phyloP scores from a whole-genome alignment of 208 protist genomes.

The Acanthamoeba lenticulata region DNA sequence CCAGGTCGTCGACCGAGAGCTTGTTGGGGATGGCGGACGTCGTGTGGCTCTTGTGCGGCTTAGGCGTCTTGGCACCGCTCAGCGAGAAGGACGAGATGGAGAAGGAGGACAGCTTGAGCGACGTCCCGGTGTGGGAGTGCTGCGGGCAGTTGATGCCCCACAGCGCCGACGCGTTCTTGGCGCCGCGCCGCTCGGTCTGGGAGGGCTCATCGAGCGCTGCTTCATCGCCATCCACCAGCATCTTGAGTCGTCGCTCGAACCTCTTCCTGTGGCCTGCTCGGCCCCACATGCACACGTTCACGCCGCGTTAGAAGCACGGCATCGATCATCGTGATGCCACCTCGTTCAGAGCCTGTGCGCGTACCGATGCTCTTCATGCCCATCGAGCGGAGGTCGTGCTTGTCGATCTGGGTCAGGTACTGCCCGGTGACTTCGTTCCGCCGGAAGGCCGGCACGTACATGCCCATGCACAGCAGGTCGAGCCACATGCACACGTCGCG shows the following conservation, averaged over 20 bases:
- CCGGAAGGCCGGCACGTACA: background rate
- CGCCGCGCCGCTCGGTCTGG: background rate
- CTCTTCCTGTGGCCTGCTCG: background rate
- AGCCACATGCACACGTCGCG: constrained; percentile 37
- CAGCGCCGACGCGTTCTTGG: constrained; percentile 9
- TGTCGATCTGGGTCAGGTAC: constrained; percentile 37
- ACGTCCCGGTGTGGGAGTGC: background rate
- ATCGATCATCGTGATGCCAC: background rate
- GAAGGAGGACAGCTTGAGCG: constrained; percentile 11
- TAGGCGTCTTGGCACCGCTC: background rate
- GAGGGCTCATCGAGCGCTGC: constrained; percentile 40
- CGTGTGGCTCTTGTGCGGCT: background rate
- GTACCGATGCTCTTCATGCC: constrained; percentile 46
- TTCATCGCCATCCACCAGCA: background rate
- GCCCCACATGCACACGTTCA: no score
- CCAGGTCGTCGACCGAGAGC: background rate
- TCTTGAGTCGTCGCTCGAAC: constrained; percentile 33
- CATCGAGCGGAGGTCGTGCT: constrained; percentile 19
- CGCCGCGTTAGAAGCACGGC: background rate
- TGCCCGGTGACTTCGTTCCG: constrained; percentile 2
- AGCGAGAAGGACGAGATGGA: background rate
- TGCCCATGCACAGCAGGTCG: constrained; percentile 32
- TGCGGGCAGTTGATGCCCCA: background rate
- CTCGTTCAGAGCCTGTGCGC: background rate
- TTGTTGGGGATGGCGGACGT: background rate